Evolutionary conservation across 306 rosid species (phyloP).

Genomic region (Luffa acutangula): DNA sequence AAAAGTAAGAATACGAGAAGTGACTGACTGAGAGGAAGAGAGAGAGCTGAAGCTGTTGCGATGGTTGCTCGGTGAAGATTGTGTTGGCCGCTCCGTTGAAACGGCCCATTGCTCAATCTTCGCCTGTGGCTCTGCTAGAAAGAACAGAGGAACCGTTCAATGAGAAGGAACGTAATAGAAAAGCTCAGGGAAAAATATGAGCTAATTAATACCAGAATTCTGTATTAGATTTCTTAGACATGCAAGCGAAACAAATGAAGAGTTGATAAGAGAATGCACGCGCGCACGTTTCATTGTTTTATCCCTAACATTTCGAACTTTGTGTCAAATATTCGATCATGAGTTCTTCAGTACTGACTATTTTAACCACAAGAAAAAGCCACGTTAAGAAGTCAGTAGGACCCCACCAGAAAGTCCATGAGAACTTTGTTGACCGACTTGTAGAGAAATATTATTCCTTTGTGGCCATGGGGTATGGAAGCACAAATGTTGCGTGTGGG

Average conservation of each 20-base stretch:
- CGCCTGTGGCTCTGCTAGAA: conserved; percentile 28
- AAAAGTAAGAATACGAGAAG: background rate
- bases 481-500: background rate
- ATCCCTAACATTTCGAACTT: background rate
- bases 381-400: background rate
- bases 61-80: conserved; percentile 53
- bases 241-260: background rate
- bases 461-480: background rate
- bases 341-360: background rate
- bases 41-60: conserved; percentile 58
- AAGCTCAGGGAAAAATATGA: background rate
- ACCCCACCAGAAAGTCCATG: background rate
- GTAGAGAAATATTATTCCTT: background rate
- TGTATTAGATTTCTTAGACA: background rate
- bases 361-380: background rate
- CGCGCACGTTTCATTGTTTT: background rate
- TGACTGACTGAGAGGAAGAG: conserved; percentile 62
- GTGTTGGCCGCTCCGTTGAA: conserved; percentile 55
- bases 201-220: background rate
- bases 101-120: conserved; percentile 53
- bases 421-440: background rate
- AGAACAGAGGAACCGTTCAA: background rate
- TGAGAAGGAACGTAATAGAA: background rate
- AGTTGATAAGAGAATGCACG: background rate
- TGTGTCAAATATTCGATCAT: background rate